These are phyloP conservation scores for Solanum dulcamara DNA, from an alignment of 257 asterid genomes.

Conservation along the genomic window DNA sequence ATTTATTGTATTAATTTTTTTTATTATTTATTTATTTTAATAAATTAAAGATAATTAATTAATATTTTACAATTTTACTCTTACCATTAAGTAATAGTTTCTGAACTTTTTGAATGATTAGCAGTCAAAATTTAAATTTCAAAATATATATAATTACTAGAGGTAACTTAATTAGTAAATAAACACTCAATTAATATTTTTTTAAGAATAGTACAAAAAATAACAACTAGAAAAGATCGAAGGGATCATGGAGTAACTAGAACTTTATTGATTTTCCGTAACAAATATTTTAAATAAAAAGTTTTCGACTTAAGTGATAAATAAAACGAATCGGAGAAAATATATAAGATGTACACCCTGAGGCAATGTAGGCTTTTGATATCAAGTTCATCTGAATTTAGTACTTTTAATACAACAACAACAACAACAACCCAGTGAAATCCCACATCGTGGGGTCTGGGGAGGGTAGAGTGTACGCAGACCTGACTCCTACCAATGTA, in stretches of 20 bases:
- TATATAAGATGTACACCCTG: background rate
- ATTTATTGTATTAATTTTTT: background rate
- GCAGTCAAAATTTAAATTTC: background rate
- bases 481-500: too few relatives aligned
- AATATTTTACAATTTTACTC: background rate
- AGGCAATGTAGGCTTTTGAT: background rate
- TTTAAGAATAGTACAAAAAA: background rate
- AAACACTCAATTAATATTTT: background rate
- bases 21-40: background rate
- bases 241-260: background rate
- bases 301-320: background rate
- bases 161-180: background rate
- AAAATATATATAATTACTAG: background rate
- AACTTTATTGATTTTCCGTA: background rate
- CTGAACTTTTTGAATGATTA: background rate
- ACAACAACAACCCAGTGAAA: too few relatives aligned
- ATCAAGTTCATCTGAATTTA: background rate
- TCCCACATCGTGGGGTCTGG: too few relatives aligned
- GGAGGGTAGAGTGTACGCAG: too few relatives aligned
- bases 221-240: background rate
- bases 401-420: background rate
- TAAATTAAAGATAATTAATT: background rate
- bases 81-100: background rate
- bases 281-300: background rate
- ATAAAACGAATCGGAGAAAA: background rate